These are phyloP conservation scores for Chaetomium strumarium DNA, from an alignment of 2,329 filamentous ascomycete species.

Conservation along the genomic window DNA sequence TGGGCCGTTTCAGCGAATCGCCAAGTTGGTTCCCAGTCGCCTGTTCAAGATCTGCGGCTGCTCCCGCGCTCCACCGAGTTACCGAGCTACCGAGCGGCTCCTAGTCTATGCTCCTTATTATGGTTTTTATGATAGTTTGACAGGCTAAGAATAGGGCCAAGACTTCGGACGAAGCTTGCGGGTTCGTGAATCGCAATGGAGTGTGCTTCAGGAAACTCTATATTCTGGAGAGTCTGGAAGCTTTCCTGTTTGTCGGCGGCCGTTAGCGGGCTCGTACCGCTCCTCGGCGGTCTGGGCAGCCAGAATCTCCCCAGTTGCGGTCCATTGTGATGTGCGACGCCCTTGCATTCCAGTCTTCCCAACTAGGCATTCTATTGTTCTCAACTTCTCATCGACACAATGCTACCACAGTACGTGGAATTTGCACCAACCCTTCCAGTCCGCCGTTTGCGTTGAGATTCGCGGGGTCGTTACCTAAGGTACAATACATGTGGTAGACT, in stretches of 20 bases:
- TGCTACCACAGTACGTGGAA: too few species aligned
- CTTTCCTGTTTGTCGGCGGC: too few species aligned
- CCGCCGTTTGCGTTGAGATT: too few species aligned
- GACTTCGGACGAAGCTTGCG: not conserved
- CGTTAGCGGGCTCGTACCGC: too few species aligned
- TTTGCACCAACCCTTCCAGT: too few species aligned
- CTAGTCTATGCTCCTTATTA: constrained; percentile 13
- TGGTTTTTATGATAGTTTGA: too few species aligned
- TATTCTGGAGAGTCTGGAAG: not conserved
- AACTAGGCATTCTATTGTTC: not conserved
- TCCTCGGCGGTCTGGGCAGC: not conserved
- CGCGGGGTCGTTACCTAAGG: too few species aligned
- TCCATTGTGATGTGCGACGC: not conserved
- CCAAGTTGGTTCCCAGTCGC: constrained; percentile 3
- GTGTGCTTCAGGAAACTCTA: not conserved
- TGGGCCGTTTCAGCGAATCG: constrained; percentile 15
- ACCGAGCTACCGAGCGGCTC: not conserved
- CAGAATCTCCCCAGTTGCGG: not conserved
- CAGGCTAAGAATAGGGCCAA: not conserved
- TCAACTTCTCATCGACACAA: too few species aligned
- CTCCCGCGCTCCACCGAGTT: constrained; percentile 10
- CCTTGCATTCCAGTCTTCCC: not conserved
- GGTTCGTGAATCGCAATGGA: not conserved
- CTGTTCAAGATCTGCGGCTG: constrained; percentile 1
- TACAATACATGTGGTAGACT: too few species aligned